Evolutionary conservation across 208 protist species (phyloP), one percentile per base, ranked within the genome.

Genomic region (Leishmania braziliensis): DNA sequence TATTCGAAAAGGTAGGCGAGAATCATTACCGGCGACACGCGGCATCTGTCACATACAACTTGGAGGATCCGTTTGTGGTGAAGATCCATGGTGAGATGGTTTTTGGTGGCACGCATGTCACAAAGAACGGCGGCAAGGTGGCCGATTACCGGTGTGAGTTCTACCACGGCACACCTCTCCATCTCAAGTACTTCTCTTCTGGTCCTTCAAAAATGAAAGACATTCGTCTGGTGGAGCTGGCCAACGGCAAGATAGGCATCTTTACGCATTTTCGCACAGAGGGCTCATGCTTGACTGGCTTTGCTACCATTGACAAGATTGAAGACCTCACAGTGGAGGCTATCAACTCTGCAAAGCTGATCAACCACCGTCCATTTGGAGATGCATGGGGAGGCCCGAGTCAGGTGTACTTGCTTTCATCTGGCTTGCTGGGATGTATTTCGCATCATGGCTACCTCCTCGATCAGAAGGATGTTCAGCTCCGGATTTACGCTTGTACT

Each of bases 51-150:
- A 90, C 85, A 1, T 92, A 88, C 83, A 86, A 83, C 36, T 46
- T 92, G 33, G 89, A 92, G 71, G 89, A 92, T 56, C 89, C 89
- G 3, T 92, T 90, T 73, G 75, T 92, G n/a, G 87, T 84, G 56
- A 90, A 88, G 63, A 89, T 92, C 75, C 84, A 92, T n/a, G 89
- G 88, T 9, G 89, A 92, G 62, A 85, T 87, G 86, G 86, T 92
- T n/a, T 82, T 92, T 54, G 89, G 89, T 33, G 89, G 89, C 43
- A 92, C 89, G 0, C 89, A 83, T 62, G 87, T 92, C 9, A 84
- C 85, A 4, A 92, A 92, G 78, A 81, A 82, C 46, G 82, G 83
- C 18, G 82, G 82, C 63, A 86, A 83, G 29, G 85, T 92, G 29
- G 78, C 75, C 18, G 84, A 85, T 60, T 92, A 92, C 82, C 88